phyloP scores from a whole-genome alignment of 2,329 filamentous ascomycete species.

The Calonectria crousiana region DNA sequence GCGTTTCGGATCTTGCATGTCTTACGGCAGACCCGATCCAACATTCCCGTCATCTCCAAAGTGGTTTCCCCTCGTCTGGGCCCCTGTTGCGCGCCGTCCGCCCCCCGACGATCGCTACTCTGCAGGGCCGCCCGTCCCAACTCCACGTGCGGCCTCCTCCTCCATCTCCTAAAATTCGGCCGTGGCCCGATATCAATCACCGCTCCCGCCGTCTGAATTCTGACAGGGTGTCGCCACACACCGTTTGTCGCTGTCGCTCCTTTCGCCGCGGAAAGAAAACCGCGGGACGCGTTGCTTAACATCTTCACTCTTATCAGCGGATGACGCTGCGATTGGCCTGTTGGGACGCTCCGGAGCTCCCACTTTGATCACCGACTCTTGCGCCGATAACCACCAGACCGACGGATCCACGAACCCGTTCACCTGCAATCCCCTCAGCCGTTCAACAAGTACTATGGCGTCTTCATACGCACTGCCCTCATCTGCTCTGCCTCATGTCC shows the following conservation, averaged over 20 bases:
- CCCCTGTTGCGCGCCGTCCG: conserved; percentile 19
- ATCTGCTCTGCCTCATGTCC: conserved; percentile 61
- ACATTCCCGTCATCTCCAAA: neutral
- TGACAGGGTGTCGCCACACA: conserved; percentile 35
- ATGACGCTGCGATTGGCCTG: conserved; percentile 44
- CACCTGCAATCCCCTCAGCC: conserved; percentile 11
- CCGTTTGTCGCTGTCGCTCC: conserved; percentile 23
- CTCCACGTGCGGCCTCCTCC: conserved; percentile 41
- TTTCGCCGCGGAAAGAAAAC: conserved; percentile 21
- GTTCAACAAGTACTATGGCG: conserved; percentile 53
- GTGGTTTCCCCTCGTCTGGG: neutral
- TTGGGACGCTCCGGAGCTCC: conserved; percentile 34
- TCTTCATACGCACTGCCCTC: conserved; percentile 68
- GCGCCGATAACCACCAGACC: conserved; percentile 37
- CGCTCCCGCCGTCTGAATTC: conserved; percentile 22
- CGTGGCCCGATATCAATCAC: conserved; percentile 30
- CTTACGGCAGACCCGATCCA: conserved; percentile 12
- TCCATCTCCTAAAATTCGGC: conserved; percentile 39
- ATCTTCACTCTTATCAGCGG: conserved; percentile 27
- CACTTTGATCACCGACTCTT: conserved; percentile 31
- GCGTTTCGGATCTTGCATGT: conserved; percentile 12
- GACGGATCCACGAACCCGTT: conserved; percentile 18
- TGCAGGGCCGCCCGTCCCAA: conserved; percentile 37
- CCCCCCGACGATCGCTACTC: conserved; percentile 41
- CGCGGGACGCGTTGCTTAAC: conserved; percentile 25